phyloP scores from a whole-genome alignment of 495 filamentous ascomycete species.

The Talaromyces thailandensis region DNA sequence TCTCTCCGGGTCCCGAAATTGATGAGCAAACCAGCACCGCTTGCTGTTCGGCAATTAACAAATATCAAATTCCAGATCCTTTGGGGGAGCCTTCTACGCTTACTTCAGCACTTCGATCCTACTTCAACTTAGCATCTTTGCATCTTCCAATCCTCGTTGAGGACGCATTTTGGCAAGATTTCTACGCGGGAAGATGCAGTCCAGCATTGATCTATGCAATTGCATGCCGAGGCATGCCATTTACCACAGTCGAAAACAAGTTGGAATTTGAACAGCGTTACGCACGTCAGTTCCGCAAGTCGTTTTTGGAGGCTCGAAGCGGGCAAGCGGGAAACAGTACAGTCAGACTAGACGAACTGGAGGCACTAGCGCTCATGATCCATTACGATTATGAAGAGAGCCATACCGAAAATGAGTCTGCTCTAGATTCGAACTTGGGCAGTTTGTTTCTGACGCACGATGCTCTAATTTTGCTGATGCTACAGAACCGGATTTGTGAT shows the following conservation, averaged over 20 bases:
- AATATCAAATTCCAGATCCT: background rate
- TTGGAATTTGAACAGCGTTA: conserved; percentile 7
- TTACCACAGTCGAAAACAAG: conserved; percentile 5
- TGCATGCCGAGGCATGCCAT: conserved; percentile 11
- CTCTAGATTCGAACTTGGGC: conserved; percentile 1
- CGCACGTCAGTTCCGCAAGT: conserved; percentile 6
- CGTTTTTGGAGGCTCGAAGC: conserved; percentile 2
- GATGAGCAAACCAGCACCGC: background rate
- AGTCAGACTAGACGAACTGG: conserved; percentile 11
- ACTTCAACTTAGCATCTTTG: conserved; percentile 10
- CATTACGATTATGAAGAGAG: conserved; percentile 9
- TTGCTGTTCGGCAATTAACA: background rate
- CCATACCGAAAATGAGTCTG: background rate
- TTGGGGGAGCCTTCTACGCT: background rate
- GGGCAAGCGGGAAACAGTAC: background rate
- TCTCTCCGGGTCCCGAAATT: background rate
- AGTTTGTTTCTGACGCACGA: conserved; percentile 8
- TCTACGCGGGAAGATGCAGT: conserved; percentile 3
- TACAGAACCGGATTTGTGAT: conserved; percentile 1
- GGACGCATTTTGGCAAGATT: conserved; percentile 12
- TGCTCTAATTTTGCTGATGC: conserved; percentile 9
- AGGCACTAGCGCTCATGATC: conserved; percentile 12
- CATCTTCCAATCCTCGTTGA: conserved; percentile 9
- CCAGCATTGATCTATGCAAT: conserved; percentile 6
- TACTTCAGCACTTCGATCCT: conserved; percentile 3